These are phyloP conservation scores for Guadua angustifolia DNA, from an alignment of 176 grass and related monocot genomes.

Conservation along the genomic window DNA sequence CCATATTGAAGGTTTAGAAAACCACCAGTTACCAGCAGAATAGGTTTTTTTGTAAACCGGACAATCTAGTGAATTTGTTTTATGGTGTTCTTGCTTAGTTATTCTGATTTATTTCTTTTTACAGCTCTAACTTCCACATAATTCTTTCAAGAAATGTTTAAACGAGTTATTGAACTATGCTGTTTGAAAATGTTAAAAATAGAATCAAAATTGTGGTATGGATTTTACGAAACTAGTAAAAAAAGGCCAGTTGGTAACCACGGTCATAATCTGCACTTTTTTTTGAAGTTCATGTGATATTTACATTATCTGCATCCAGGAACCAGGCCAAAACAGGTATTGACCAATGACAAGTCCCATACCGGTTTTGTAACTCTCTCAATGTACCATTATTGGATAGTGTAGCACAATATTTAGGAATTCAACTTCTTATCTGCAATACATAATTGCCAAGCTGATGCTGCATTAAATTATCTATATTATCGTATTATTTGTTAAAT, in stretches of 20 bases:
- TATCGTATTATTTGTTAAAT: conserved; percentile 26
- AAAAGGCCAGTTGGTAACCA: not conserved
- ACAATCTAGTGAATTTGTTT: not conserved
- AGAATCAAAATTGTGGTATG: not conserved
- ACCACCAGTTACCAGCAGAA: not conserved
- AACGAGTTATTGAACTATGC: not conserved
- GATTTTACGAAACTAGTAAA: not conserved
- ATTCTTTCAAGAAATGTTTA: not conserved
- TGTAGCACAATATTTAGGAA: not conserved
- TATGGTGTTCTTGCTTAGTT: not conserved
- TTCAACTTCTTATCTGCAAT: conserved; percentile 14
- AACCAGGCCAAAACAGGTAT: not conserved
- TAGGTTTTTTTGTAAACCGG: not conserved
- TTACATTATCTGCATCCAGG: not conserved
- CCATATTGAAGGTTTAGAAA: not conserved
- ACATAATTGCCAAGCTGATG: not conserved
- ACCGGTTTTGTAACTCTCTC: not conserved
- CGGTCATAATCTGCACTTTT: not conserved
- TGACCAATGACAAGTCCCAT: not conserved
- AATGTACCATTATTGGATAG: not conserved
- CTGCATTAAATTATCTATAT: not conserved
- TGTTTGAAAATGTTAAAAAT: not conserved
- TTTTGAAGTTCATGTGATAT: not conserved
- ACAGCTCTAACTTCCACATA: not conserved
- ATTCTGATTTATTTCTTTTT: not conserved